Evolutionary conservation across 1,139 yeast genomes (phyloP).

Genomic region (Taphrina confusa): DNA sequence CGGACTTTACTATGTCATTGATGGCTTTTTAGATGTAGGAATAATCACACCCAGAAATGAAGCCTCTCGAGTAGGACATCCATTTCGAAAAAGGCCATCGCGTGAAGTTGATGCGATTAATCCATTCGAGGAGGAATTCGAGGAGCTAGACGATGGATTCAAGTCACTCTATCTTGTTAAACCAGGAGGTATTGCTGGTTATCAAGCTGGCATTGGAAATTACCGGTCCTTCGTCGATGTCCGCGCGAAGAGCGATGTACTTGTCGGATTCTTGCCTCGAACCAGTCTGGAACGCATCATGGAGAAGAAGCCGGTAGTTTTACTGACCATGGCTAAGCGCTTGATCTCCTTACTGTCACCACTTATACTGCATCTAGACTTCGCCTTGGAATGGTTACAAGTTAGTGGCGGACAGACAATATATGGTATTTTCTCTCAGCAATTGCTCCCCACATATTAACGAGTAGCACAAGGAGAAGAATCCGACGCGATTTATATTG

Average conservation of each 20-base stretch:
- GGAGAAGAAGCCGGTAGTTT: conserved; percentile 74
- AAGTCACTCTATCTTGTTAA: conserved; percentile 57
- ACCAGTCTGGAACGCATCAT: conserved; percentile 63
- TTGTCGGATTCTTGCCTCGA: conserved; percentile 72
- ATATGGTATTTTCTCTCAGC: conserved; percentile 46
- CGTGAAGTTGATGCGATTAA: neutral
- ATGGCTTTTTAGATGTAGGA: conserved; percentile 67
- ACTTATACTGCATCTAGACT: conserved; percentile 73
- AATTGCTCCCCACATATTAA: neutral
- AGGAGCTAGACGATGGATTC: conserved; percentile 39
- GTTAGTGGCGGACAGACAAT: conserved; percentile 79
- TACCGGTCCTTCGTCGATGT: conserved; percentile 75
- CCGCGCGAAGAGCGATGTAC: conserved; percentile 58
- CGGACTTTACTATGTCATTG: conserved; percentile 77
- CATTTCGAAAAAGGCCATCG: conserved; percentile 1
- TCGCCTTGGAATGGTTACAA: conserved; percentile 94
- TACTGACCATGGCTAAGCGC: conserved; percentile 73
- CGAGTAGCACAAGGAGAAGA: conserved; percentile 67
- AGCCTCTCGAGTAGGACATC: conserved; percentile 5
- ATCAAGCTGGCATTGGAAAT: conserved; percentile 76
- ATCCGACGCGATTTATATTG: conserved; percentile 91
- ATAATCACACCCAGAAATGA: neutral
- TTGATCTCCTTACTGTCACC: conserved; percentile 66
- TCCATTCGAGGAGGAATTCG: conserved; percentile 30
- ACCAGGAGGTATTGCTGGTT: conserved; percentile 87